Evolutionary conservation across 495 filamentous ascomycete genomes (phyloP).

Genomic region (Sordaria brevicollis): DNA sequence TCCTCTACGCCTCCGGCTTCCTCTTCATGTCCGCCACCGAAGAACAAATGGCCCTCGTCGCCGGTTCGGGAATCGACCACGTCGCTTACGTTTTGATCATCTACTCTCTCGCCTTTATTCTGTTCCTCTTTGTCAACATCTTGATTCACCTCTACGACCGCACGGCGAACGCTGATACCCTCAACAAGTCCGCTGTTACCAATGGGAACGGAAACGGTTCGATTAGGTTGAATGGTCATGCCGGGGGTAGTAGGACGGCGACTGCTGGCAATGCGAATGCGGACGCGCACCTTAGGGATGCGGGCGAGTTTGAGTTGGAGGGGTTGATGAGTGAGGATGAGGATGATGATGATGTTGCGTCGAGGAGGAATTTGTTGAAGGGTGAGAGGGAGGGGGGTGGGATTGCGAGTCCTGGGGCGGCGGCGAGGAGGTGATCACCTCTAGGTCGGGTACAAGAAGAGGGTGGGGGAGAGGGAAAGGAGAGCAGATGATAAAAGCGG

Average conservation of each 20-base stretch:
- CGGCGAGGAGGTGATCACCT: constrained; percentile 21
- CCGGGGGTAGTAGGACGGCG: too few species aligned
- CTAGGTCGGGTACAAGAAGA: too few species aligned
- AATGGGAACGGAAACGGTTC: constrained; percentile 21
- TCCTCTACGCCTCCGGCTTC: constrained; percentile 89
- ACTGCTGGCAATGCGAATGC: too few species aligned
- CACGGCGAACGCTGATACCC: constrained; percentile 18
- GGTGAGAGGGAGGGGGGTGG: constrained; percentile 18
- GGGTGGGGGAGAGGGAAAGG: neutral
- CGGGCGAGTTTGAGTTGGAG: constrained; percentile 83
- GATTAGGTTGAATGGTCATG: constrained; percentile 42
- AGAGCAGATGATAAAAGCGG: neutral
- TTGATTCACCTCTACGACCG: constrained; percentile 75
- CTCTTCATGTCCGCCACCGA: constrained; percentile 97
- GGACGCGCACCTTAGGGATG: constrained; percentile 52
- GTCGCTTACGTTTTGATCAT: constrained; percentile 87
- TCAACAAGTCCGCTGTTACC: constrained; percentile 3
- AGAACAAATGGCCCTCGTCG: constrained; percentile 79
- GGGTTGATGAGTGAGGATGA: constrained; percentile 83
- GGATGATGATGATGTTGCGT: constrained; percentile 40
- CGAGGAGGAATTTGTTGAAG: constrained; percentile 27
- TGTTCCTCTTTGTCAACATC: constrained; percentile 83
- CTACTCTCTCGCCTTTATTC: constrained; percentile 78
- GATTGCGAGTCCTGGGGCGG: constrained; percentile 27
- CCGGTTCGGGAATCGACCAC: constrained; percentile 64